Evolutionary conservation across 371 early-diverging fungal species (phyloP).

Genomic region (Syncephalastrum contaminatum): DNA sequence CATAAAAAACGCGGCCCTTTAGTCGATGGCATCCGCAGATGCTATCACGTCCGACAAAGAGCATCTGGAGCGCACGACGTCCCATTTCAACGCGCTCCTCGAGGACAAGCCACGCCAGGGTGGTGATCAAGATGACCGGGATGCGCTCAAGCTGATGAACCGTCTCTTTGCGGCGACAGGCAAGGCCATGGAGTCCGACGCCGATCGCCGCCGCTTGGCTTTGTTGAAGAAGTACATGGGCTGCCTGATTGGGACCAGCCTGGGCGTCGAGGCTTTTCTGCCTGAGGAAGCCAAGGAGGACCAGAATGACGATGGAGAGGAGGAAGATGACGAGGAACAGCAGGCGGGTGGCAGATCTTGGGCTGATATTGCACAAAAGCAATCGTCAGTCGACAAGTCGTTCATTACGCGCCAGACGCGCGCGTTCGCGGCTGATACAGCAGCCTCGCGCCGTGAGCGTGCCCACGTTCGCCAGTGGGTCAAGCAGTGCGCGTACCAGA

Average conservation of each 20-base stretch:
- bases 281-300: slow-evolving; percentile 16
- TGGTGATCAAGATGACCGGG: slow-evolving; percentile 5
- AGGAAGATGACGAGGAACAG: slow-evolving; percentile 12
- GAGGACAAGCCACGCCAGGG: slow-evolving; percentile 14
- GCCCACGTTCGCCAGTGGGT: slow-evolving; percentile 12
- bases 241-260: slow-evolving; percentile 15
- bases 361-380: slow-evolving; percentile 29
- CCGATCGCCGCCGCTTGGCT: slow-evolving; percentile 37
- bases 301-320: slow-evolving; percentile 14
- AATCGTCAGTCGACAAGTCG: slow-evolving; percentile 1
- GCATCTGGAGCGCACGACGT: slow-evolving; percentile 9
- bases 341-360: slow-evolving; percentile 16
- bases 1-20: not conserved
- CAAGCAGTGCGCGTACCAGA: slow-evolving; percentile 4
- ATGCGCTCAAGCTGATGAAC: slow-evolving; percentile 16
- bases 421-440: slow-evolving; percentile 12
- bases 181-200: slow-evolving; percentile 38
- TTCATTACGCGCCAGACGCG: slow-evolving; percentile 9
- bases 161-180: slow-evolving; percentile 40
- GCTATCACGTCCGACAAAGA: slow-evolving; percentile 9
- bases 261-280: slow-evolving; percentile 17
- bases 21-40: slow-evolving; percentile 19
- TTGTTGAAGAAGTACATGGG: slow-evolving; percentile 12
- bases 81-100: slow-evolving; percentile 17
- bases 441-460: slow-evolving; percentile 16